Evolutionary conservation across 2,329 filamentous ascomycete species (phyloP).

Genomic region (Stachybotrys echinatus): DNA sequence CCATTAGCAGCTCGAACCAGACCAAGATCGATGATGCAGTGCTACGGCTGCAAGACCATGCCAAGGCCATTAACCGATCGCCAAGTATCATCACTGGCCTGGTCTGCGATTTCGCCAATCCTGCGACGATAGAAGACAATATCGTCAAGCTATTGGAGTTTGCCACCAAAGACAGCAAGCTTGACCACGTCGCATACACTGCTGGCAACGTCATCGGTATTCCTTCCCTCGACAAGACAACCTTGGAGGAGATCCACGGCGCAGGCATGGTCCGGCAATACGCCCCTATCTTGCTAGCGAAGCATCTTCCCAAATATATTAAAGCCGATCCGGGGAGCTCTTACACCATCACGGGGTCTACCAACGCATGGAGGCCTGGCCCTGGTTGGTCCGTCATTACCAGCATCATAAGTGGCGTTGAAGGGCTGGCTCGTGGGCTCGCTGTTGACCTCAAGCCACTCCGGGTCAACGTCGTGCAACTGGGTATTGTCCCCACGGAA

Average conservation of each 20-base stretch:
- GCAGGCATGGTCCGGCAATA: conserved; percentile 45
- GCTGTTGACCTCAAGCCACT: conserved; percentile 60
- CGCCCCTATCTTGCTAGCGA: conserved; percentile 45
- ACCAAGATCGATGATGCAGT: conserved; percentile 42
- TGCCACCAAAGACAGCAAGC: conserved; percentile 37
- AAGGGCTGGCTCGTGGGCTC: conserved; percentile 48
- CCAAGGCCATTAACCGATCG: conserved; percentile 28
- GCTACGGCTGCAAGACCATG: conserved; percentile 25
- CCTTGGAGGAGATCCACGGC: conserved; percentile 30
- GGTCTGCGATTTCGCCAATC: conserved; percentile 12
- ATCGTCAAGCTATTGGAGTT: conserved; percentile 41
- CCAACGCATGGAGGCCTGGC: conserved; percentile 42
- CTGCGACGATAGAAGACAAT: conserved; percentile 26
- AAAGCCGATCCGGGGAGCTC: conserved; percentile 34
- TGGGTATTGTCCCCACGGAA: conserved; percentile 47
- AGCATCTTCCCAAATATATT: conserved; percentile 40
- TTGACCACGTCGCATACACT: conserved; percentile 55
- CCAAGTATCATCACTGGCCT: conserved; percentile 17
- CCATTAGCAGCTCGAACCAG: conserved; percentile 53
- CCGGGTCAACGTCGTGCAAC: conserved; percentile 56
- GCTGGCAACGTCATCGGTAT: conserved; percentile 40
- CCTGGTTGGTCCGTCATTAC: conserved; percentile 45
- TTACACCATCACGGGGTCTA: conserved; percentile 52
- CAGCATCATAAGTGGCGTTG: conserved; percentile 42
- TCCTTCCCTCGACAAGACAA: conserved; percentile 33